phyloP scores from a whole-genome alignment of 148 eudicot species.

The Beta vulgaris region DNA sequence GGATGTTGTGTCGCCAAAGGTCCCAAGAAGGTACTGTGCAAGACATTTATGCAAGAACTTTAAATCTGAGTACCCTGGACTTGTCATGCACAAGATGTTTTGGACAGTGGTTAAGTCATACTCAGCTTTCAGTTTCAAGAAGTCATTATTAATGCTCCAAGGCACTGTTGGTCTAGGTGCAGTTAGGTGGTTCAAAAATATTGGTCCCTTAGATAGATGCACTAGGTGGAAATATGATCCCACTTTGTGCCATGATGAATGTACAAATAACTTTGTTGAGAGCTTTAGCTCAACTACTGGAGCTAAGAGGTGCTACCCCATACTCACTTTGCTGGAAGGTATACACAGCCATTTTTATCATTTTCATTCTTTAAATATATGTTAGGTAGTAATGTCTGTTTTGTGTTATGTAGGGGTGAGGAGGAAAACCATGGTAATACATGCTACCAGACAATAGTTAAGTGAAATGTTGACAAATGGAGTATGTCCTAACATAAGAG shows the following conservation, averaged over 20 bases:
- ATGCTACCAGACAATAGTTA: no score
- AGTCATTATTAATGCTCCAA: not conserved
- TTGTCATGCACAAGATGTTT: slow-evolving; percentile 2
- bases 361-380: no score
- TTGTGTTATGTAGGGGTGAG: no score
- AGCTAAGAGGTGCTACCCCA: no score
- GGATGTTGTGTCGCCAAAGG: not conserved
- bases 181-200: not conserved
- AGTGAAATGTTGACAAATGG: no score
- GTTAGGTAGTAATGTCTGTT: no score
- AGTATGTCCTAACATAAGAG: no score
- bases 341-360: no score
- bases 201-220: not conserved
- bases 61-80: not conserved
- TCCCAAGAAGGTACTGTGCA: not conserved
- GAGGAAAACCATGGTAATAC: no score
- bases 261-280: no score
- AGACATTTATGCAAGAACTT: not conserved
- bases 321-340: no score
- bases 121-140: not conserved
- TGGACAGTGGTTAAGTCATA: not conserved
- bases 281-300: no score
- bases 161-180: not conserved
- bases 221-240: not conserved
- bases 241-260: not conserved